Evolutionary conservation across 345 rosid species (phyloP).

Genomic region (Populus alba): DNA sequence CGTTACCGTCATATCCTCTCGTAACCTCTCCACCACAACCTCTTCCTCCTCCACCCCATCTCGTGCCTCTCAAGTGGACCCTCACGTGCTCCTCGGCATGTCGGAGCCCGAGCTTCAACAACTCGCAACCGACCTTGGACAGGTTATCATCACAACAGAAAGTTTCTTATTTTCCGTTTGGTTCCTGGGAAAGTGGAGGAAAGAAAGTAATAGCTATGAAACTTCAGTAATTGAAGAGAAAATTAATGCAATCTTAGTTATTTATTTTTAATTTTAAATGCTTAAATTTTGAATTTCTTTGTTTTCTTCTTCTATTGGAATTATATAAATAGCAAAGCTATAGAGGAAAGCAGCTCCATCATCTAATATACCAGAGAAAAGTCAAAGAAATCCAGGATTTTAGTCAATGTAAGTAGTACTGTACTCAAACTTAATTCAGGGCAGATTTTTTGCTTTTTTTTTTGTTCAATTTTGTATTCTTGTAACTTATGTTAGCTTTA

Average conservation of each 20-base stretch:
- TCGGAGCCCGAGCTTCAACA: constrained; percentile 84
- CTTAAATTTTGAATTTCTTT: not conserved
- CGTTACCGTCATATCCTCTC: constrained; percentile 29
- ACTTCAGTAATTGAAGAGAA: not conserved
- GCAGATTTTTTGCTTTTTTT: not conserved
- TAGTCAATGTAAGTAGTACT: constrained; percentile 54
- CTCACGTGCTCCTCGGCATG: constrained; percentile 85
- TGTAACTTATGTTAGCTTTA: not conserved
- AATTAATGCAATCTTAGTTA: not conserved
- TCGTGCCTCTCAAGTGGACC: constrained; percentile 50
- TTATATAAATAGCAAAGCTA: constrained; percentile 53
- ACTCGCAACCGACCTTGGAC: constrained; percentile 74
- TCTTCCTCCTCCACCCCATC: constrained; percentile 24
- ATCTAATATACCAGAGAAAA: constrained; percentile 79
- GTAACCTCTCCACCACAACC: constrained; percentile 24
- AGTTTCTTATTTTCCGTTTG: not conserved
- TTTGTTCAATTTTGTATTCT: not conserved
- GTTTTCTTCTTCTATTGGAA: not conserved
- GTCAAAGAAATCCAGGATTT: constrained; percentile 72
- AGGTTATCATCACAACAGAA: constrained; percentile 41
- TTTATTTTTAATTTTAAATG: not conserved
- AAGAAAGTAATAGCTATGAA: not conserved
- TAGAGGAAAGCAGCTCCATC: constrained; percentile 93
- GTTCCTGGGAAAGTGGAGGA: not conserved
- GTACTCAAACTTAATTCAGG: not conserved